phyloP scores from a whole-genome alignment of 2,329 filamentous ascomycete species.

The Fusarium miscanthi region DNA sequence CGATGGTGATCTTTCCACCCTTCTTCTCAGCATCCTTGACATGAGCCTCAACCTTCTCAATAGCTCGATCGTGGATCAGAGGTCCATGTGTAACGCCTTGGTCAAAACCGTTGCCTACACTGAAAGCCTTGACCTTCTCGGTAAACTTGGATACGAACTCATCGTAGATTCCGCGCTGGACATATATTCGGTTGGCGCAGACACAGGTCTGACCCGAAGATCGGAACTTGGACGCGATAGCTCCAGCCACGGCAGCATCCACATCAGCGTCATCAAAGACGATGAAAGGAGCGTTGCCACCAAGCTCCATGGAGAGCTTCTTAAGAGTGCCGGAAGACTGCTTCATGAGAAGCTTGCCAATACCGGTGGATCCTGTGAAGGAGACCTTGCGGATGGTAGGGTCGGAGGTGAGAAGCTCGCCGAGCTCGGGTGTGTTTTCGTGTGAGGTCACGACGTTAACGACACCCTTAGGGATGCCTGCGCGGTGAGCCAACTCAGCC shows the following conservation, averaged over 20 bases:
- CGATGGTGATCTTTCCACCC: slow-evolving; percentile 79
- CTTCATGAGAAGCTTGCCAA: slow-evolving; percentile 85
- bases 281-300: slow-evolving; percentile 95
- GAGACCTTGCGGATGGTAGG: slow-evolving; percentile 87
- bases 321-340: slow-evolving; percentile 88
- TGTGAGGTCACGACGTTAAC: slow-evolving; percentile 88
- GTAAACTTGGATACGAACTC: slow-evolving; percentile 75
- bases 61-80: slow-evolving; percentile 84
- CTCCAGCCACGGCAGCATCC: slow-evolving; percentile 84
- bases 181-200: slow-evolving; percentile 84
- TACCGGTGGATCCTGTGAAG: slow-evolving; percentile 84
- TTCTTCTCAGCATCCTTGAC: slow-evolving; percentile 82
- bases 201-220: slow-evolving; percentile 97
- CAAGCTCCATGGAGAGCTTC: slow-evolving; percentile 86
- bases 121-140: slow-evolving; percentile 78
- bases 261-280: slow-evolving; percentile 96
- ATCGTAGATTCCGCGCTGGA: slow-evolving; percentile 83
- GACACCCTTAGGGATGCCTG: slow-evolving; percentile 90
- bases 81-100: slow-evolving; percentile 81
- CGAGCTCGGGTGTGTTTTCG: slow-evolving; percentile 83
- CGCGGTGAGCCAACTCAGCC: slow-evolving; percentile 85
- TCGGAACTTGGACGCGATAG: slow-evolving; percentile 90
- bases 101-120: slow-evolving; percentile 79
- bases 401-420: slow-evolving; percentile 76
- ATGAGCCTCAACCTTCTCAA: slow-evolving; percentile 82